Conservation (phyloP, 306 rosid species). For the Acacia acuminata region DNA sequence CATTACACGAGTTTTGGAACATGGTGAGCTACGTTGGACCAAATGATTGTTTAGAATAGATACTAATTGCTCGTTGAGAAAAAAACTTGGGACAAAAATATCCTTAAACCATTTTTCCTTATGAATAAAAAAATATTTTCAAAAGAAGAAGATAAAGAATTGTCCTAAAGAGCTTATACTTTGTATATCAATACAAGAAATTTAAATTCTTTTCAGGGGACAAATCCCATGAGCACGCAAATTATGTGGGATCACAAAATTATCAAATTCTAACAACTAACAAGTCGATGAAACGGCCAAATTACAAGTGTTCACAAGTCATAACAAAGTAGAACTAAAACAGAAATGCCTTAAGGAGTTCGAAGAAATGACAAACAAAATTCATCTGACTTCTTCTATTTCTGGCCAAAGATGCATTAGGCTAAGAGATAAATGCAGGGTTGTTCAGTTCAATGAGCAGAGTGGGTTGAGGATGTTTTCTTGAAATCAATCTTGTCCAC, state of each 20-base stretch:
- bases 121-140: too few relatives aligned
- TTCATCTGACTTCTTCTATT: neutral
- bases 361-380: slow-evolving; percentile 8
- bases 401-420: neutral
- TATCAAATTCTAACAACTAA: neutral
- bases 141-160: too few relatives aligned
- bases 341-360: neutral
- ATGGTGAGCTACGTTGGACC: too few relatives aligned
- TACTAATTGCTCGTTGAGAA: too few relatives aligned
- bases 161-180: too few relatives aligned
- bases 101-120: too few relatives aligned
- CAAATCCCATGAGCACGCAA: too few relatives aligned
- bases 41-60: too few relatives aligned
- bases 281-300: slow-evolving; percentile 17
- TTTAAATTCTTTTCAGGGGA: too few relatives aligned
- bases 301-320: slow-evolving; percentile 10
- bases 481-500: slow-evolving; percentile 99
- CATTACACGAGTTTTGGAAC: too few relatives aligned
- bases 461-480: slow-evolving; percentile 75
- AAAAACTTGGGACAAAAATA: too few relatives aligned
- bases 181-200: too few relatives aligned
- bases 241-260: slow-evolving; percentile 11
- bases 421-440: slow-evolving; percentile 7
- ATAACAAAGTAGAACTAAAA: neutral
- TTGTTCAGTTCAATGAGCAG: slow-evolving; percentile 53